Evolutionary conservation across 2,329 filamentous ascomycete genomes (phyloP), one percentile per base, ranked within the genome.

Genomic region (Paradendryphiella salina): DNA sequence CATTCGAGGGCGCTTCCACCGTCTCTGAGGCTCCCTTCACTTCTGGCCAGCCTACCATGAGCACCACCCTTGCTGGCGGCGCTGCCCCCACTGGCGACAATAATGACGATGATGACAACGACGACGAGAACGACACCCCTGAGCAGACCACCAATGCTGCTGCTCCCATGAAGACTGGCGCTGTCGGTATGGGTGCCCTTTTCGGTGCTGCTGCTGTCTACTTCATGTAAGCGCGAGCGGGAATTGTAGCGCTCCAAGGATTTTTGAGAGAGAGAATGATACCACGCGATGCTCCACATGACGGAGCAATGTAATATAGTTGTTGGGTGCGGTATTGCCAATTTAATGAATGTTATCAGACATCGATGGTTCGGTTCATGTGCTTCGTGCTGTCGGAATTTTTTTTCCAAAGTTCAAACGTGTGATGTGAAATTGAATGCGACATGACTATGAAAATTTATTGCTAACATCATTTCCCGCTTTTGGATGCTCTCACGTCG

Each of bases 21-120:
- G 80, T 69, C 20, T 75, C 75, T 15, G 66, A 70, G 7, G 73
- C 72, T 5, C 82, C 84, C 0, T 85, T 82, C 67, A 86, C 84
- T 0, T 80, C 77, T 15, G 79, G 78, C 21, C 72, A 84, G 29
- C 64, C 78, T 0, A 72, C 74, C 1, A 71, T 81, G 0, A 79
- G 76, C n/a, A 71, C 74, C 50, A 57, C 67, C 45, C 65, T 73
- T 32, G 54, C 63, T 20, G 51, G 50, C 39, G 56, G 61, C 3
- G 66, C 65, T 36, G 67, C 68, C 29, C 49, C 66, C 8, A 26
- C 35, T 14, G 31, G 20, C 11, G 10, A 26, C 23, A 26, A 10
- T 6, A 9, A 26, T 9, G 10, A 26, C 8, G 23, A 26, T 9
- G 10, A 26, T 10, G 8, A 26, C 23, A 26, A 26, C 23, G 10